Base-by-base conservation (phyloP, 2,329 filamentous ascomycete genomes). In the Phoma sp. region DNA sequence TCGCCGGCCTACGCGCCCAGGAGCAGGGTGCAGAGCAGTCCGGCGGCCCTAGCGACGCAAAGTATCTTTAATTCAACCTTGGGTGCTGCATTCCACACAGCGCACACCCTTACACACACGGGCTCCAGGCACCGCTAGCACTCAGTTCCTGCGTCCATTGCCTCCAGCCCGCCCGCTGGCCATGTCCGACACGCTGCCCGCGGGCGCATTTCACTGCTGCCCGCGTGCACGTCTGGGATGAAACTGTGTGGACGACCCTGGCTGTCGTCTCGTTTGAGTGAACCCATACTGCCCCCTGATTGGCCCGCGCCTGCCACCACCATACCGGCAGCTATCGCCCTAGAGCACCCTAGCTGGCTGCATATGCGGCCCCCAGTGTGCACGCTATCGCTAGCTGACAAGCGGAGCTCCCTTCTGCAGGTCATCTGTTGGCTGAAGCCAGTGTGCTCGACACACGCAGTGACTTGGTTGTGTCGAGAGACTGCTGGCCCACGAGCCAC, bases 1-100 rank as follows among this genome's bases (percentile, higher is more conserved):
- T 54, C 51, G 51, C 38, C 45, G n/a, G 28, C 15, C 45, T 54
- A 54, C 51, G 51, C 51, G 51, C 51, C 51, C 45, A 39, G 23
- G 26, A 36, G 25, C 47, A 47, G 37, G 50, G 38, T 47, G 42
- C 18, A 51, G 37, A 33, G 26, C 50, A 53, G 43, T 39, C 50
- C 37, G 32, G 23, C 51, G 51, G 40, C 26, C 12, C 51, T 48
- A 48, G 45, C 33, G 20, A 30, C n/a, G 49, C 49, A 36, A 23
- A 42, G 37, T 30, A 53, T 53, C 30, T 42, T 43, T 47, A 42
- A 26, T 42, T 17, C 43, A 47, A 42, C 50, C 50, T 43, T 32
- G 18, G 15, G 34, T 12, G n/a, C 37, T 36, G 43, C 50, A 47
- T 53, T 53, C 49, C 50, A 43, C 43, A n/a, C n/a, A n/a, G n/a